Base-by-base conservation (phyloP, 2,329 filamentous ascomycete species). In the Cytospora chrysosperma region DNA sequence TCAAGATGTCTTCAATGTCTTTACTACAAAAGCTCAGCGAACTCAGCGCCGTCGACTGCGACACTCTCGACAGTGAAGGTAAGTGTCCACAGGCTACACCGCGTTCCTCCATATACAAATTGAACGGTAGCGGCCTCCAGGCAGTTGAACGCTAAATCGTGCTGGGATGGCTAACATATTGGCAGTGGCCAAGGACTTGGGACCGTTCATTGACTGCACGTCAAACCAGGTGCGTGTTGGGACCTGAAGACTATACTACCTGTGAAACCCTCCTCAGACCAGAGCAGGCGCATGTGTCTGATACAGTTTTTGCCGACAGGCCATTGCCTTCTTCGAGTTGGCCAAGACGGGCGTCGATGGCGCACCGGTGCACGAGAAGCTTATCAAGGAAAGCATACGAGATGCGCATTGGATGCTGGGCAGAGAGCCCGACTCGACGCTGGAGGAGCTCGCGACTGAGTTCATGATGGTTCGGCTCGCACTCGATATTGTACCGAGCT, bases 401-500 rank as follows among this genome's bases (percentile, higher is more conserved):
- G 69, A 76, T 40, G 74, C 77, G 6, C 70, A 72, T 56, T 71
- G 72, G 49, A 70, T 75, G 53, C 67, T 67, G 13, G 53, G 64
- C 4, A 69, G 72, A 19, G 79, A 76, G 65, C 65, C 71, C 0
- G 75, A 72, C 27, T 69, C 80, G 8, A 68, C 74, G 0, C 65
- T 75, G 6, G 75, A 78, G 13, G 81, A 85, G 63, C 73, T 88
- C 26, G 82, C 82, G 2, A 80, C 84, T 4, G 85, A 88, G 62
- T 77, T 85, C 65, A 79, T 83, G 69, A 86, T 84, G 78, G 78
- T 86, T 15, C 81, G 78, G 67, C 72, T 88, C 24, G 80, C 83
- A 27, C 71, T 86, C 2, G 73, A 70, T n/a, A 82, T 87, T 43
- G 74, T 78, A 0, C 77, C 79, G 0, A 72, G 83, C 55, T 72